Conservation (phyloP, 371 early-diverging fungal genomes). For the Rhizomucor miehei region DNA sequence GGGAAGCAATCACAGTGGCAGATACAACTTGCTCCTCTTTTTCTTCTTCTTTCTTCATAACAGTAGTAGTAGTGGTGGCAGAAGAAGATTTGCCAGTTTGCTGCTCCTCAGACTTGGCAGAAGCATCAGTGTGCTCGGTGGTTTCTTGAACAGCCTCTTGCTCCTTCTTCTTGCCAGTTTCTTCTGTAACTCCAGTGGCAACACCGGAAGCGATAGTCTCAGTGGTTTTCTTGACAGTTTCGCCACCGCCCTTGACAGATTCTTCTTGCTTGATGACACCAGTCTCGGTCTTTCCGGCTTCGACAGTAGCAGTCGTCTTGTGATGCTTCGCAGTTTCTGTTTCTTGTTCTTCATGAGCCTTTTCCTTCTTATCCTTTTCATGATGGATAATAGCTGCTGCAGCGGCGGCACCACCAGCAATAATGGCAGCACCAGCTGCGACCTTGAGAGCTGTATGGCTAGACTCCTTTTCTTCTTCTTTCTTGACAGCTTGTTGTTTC, state of each 20-base stretch:
- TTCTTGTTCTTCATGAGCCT: neutral
- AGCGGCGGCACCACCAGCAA: slow-evolving; percentile 9
- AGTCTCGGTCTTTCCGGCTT: too few relatives aligned
- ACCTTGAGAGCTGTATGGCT: neutral
- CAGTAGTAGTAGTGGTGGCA: too few relatives aligned
- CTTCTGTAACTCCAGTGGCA: too few relatives aligned
- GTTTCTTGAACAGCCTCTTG: too few relatives aligned
- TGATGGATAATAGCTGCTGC: slow-evolving; percentile 8
- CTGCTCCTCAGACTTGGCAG: too few relatives aligned
- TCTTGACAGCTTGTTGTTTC: neutral
- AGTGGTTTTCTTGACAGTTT: too few relatives aligned
- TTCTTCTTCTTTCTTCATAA: neutral
- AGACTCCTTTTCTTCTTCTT: slow-evolving; percentile 1
- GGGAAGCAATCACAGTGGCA: neutral
- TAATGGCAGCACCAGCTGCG: slow-evolving; percentile 11
- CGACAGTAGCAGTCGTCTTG: neutral
- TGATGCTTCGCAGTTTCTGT: neutral
- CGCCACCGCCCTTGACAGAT: too few relatives aligned
- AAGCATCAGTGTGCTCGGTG: too few relatives aligned
- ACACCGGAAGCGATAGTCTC: too few relatives aligned
- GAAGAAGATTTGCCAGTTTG: too few relatives aligned
- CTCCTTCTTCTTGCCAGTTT: too few relatives aligned
- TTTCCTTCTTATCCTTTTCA: slow-evolving; percentile 10
- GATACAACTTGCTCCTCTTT: neutral
- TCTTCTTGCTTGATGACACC: too few relatives aligned